phyloP scores from a whole-genome alignment of 768 basidiomycete genomes.

The Suillus plorans region DNA sequence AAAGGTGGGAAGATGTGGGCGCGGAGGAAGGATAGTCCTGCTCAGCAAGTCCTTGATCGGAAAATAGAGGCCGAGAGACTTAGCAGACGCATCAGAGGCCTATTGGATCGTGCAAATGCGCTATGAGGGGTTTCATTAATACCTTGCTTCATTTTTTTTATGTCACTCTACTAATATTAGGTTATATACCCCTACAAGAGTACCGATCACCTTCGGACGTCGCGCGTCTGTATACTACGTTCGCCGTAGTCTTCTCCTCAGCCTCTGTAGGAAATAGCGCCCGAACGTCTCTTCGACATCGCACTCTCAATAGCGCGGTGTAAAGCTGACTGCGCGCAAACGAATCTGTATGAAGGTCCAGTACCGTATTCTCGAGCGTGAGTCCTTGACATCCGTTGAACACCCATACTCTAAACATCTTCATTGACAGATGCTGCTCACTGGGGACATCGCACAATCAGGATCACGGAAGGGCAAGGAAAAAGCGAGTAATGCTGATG shows the following conservation, averaged over 20 bases:
- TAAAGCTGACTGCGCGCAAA: too few relatives aligned
- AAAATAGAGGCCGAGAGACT: constrained; percentile 75
- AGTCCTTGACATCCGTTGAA: too few relatives aligned
- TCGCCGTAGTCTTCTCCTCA: too few relatives aligned
- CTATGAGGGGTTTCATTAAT: background rate
- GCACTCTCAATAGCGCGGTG: too few relatives aligned
- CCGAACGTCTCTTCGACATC: too few relatives aligned
- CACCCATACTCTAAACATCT: constrained; percentile 5
- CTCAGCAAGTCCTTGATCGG: constrained; percentile 76
- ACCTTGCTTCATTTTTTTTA: background rate
- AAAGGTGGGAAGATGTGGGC: constrained; percentile 63
- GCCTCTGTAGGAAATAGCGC: too few relatives aligned
- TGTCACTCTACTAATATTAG: background rate
- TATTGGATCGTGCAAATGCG: constrained; percentile 64
- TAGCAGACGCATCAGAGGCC: constrained; percentile 63
- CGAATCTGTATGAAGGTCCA: too few relatives aligned
- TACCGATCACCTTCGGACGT: too few relatives aligned
- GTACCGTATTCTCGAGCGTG: too few relatives aligned
- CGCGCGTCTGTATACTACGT: too few relatives aligned
- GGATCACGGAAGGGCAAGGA: constrained; percentile 18
- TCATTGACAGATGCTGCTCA: constrained; percentile 52
- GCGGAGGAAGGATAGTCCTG: constrained; percentile 77
- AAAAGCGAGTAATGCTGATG: constrained; percentile 41
- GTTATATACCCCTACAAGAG: constrained; percentile 1
- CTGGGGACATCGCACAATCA: constrained; percentile 45